These are phyloP conservation scores for Cadophora gregata DNA, from an alignment of 2,329 filamentous ascomycete genomes.

Conservation along the genomic window DNA sequence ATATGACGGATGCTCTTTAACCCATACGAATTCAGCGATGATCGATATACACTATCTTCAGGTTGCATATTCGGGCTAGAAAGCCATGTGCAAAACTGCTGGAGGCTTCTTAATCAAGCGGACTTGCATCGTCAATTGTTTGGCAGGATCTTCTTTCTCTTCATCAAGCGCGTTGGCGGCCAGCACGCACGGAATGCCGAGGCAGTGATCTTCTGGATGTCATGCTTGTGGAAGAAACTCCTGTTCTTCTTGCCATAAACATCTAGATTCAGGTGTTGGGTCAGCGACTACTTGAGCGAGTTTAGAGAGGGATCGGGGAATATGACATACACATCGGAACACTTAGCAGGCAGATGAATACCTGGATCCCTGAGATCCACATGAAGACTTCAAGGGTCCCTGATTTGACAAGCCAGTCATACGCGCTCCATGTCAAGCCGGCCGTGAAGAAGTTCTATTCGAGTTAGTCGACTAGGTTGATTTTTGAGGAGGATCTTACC, in stretches of 20 bases:
- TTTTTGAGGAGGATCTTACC: not conserved
- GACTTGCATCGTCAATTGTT: not conserved
- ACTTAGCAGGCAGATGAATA: slow-evolving; percentile 75
- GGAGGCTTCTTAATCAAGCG: not conserved
- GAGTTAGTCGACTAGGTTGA: slow-evolving; percentile 12
- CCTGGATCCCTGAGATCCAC: slow-evolving; percentile 76
- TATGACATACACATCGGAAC: slow-evolving; percentile 76
- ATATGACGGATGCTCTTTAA: too few species aligned
- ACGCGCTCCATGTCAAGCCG: slow-evolving; percentile 81
- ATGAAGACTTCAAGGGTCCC: slow-evolving; percentile 70
- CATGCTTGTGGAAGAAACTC: slow-evolving; percentile 76
- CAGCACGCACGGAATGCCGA: not conserved
- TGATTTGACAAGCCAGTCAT: slow-evolving; percentile 76
- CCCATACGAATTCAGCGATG: not conserved
- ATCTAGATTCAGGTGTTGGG: slow-evolving; percentile 54
- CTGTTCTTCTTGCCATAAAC: slow-evolving; percentile 79
- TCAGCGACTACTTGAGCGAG: slow-evolving; percentile 19
- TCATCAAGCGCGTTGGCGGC: not conserved
- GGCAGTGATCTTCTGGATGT: slow-evolving; percentile 60
- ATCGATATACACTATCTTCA: not conserved
- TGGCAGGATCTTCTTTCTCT: not conserved
- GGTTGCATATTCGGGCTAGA: not conserved
- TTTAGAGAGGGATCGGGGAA: not conserved
- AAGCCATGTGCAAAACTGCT: not conserved
- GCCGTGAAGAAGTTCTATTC: slow-evolving; percentile 82